Conservation (phyloP, 257 asterid species). For the Solanum chilense region DNA sequence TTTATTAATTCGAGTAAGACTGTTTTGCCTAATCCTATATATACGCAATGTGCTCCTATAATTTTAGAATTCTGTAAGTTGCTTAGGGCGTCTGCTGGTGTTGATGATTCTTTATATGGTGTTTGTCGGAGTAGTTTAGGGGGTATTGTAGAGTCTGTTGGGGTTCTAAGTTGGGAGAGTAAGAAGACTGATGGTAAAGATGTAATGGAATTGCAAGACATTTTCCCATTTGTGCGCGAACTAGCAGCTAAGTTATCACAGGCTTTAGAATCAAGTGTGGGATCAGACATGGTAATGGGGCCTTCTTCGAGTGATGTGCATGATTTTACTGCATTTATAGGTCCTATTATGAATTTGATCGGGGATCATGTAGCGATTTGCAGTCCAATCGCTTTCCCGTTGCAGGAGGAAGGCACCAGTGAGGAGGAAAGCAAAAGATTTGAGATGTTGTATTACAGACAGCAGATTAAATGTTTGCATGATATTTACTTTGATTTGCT, state of each 20-base stretch:
- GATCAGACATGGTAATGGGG: constrained; percentile 9
- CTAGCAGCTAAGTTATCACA: constrained; percentile 37
- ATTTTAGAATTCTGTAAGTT: constrained; percentile 57
- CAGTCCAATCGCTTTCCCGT: constrained; percentile 24
- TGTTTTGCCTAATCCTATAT: constrained; percentile 10
- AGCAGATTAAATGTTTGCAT: constrained; percentile 32
- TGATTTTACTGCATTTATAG: constrained; percentile 46
- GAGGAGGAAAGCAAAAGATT: neutral
- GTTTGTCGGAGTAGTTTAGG: constrained; percentile 37
- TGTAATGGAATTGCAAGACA: constrained; percentile 31
- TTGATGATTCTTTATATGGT: constrained; percentile 36
- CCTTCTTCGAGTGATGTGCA: constrained; percentile 29
- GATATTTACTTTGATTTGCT: constrained; percentile 33
- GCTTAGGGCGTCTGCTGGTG: constrained; percentile 36
- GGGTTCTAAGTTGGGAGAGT: neutral
- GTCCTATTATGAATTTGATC: constrained; percentile 27
- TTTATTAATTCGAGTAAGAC: constrained; percentile 38
- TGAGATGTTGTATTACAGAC: constrained; percentile 2
- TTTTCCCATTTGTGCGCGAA: constrained; percentile 54
- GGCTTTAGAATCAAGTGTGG: constrained; percentile 23
- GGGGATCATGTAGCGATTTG: constrained; percentile 3
- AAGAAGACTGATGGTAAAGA: constrained; percentile 1
- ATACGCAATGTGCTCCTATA: constrained; percentile 32
- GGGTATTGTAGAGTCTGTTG: constrained; percentile 21
- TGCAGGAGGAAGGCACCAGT: constrained; percentile 13